These are phyloP conservation scores for Alternaria consortialis DNA, from an alignment of 2,329 filamentous ascomycete genomes.

Conservation along the genomic window DNA sequence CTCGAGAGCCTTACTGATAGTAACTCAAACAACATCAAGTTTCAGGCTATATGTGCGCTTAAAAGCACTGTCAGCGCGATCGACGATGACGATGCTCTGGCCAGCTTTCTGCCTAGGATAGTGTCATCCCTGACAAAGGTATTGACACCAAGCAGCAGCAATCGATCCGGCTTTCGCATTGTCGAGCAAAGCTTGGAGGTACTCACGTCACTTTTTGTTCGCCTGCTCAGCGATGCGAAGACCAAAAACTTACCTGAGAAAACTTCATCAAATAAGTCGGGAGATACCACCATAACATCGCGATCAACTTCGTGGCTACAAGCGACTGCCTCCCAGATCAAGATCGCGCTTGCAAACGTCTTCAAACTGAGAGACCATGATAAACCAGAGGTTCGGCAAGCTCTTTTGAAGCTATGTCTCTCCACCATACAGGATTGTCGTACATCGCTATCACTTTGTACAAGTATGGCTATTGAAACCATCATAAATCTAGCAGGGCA, in stretches of 20 bases:
- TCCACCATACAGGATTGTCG: conserved; percentile 81
- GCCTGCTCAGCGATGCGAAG: conserved; percentile 58
- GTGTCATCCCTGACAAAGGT: conserved; percentile 82
- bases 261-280: conserved; percentile 11
- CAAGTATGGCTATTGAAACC: conserved; percentile 79
- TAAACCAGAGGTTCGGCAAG: conserved; percentile 71
- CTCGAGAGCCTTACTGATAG: conserved; percentile 76
- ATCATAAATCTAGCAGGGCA: conserved; percentile 71
- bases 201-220: conserved; percentile 59
- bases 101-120: conserved; percentile 87
- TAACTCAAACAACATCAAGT: conserved; percentile 72
- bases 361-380: conserved; percentile 78
- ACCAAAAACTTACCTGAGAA: conserved; percentile 39
- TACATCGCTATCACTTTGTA: conserved; percentile 73
- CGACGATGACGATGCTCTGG: conserved; percentile 76
- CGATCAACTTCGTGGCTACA: conserved; percentile 74
- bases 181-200: conserved; percentile 69
- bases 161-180: conserved; percentile 68
- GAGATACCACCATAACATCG: conserved; percentile 42
- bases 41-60: conserved; percentile 73
- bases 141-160: conserved; percentile 72
- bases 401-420: conserved; percentile 76
- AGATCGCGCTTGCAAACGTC: conserved; percentile 80
- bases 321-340: conserved; percentile 81
- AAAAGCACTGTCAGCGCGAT: conserved; percentile 69